Evolutionary conservation across 768 basidiomycete species (phyloP).

Genomic region (Coprinopsis cinerea): DNA sequence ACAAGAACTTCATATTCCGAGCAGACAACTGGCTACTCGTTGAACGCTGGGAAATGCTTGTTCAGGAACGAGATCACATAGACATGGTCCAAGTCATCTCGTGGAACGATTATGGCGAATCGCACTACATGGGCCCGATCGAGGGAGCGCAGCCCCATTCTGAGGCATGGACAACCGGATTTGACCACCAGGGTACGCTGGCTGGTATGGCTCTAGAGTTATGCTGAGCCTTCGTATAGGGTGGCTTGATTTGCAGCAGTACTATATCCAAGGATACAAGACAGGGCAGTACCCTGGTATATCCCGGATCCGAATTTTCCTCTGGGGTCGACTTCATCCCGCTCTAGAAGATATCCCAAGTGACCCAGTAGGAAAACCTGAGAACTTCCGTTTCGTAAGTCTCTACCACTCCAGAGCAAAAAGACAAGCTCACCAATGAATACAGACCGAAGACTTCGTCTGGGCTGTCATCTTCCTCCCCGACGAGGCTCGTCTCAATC

Average conservation of each 20-base stretch:
- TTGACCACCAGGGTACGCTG: constrained; percentile 33
- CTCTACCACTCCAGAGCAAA: neutral
- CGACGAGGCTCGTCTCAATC: constrained; percentile 34
- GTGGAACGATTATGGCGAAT: constrained; percentile 72
- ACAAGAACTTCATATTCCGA: constrained; percentile 58
- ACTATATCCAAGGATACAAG: constrained; percentile 52
- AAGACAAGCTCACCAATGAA: neutral
- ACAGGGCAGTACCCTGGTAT: constrained; percentile 47
- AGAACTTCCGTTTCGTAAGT: constrained; percentile 41
- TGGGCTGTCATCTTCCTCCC: constrained; percentile 50
- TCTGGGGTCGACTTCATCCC: constrained; percentile 23
- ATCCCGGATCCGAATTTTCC: constrained; percentile 18
- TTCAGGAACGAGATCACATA: constrained; percentile 35
- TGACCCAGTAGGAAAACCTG: constrained; percentile 40
- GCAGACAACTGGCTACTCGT: constrained; percentile 53
- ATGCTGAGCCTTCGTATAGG: constrained; percentile 13
- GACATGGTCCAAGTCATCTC: constrained; percentile 47
- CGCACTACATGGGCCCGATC: constrained; percentile 69
- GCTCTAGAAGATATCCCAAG: constrained; percentile 29
- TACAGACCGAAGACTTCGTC: constrained; percentile 47
- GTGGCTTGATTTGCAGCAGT: constrained; percentile 53
- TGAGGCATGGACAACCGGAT: constrained; percentile 58
- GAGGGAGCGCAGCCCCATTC: constrained; percentile 55
- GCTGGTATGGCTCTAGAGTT: neutral
- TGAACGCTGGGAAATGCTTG: constrained; percentile 52